Evolutionary conservation across 768 basidiomycete species (phyloP).

Genomic region (Boletus bicolor): DNA sequence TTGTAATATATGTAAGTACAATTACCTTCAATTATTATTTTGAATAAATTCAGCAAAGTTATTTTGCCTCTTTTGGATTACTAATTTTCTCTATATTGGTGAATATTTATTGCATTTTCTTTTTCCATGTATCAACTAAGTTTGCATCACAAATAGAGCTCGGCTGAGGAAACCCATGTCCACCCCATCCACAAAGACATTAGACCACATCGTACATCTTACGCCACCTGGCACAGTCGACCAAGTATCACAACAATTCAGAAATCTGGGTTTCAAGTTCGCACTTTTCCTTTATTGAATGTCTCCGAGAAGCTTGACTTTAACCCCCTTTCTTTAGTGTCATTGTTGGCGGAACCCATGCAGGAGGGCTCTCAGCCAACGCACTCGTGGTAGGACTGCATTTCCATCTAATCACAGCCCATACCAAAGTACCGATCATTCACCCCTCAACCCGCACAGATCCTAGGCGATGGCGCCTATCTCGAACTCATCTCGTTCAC

Average conservation of each 20-base stretch:
- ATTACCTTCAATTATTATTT: too few relatives aligned
- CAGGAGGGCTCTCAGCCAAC: constrained; percentile 61
- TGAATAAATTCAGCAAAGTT: too few relatives aligned
- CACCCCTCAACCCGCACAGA: constrained; percentile 1
- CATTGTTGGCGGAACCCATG: constrained; percentile 61
- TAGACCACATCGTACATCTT: constrained; percentile 75
- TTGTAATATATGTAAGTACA: too few relatives aligned
- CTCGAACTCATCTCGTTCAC: constrained; percentile 70
- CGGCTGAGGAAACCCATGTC: constrained; percentile 16
- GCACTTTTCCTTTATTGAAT: constrained; percentile 6
- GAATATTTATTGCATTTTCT: too few relatives aligned
- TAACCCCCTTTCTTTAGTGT: constrained; percentile 42
- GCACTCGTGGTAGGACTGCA: constrained; percentile 50
- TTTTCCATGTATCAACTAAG: too few relatives aligned
- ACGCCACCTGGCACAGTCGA: constrained; percentile 58
- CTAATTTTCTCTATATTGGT: too few relatives aligned
- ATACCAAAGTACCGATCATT: not conserved
- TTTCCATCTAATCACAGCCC: not conserved
- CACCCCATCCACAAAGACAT: constrained; percentile 36
- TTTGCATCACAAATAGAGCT: too few relatives aligned
- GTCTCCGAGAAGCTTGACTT: not conserved
- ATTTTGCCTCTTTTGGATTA: too few relatives aligned
- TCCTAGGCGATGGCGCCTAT: constrained; percentile 50
- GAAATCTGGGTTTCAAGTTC: constrained; percentile 65
- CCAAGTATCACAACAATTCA: constrained; percentile 49